Evolutionary conservation across 257 asterid genomes (phyloP).

Genomic region (Solanum stenotomum): DNA sequence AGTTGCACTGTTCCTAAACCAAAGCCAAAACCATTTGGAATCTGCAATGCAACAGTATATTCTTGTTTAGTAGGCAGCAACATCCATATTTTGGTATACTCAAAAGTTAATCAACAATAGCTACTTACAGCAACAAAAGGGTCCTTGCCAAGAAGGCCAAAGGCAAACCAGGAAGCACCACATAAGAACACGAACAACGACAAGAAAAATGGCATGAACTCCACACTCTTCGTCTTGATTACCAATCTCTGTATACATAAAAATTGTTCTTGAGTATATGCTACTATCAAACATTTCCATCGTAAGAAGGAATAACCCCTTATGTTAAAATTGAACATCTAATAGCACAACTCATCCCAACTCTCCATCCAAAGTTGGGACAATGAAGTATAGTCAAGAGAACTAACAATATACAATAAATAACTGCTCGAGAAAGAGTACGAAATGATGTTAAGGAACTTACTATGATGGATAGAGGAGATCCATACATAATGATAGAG

Average conservation of each 20-base stretch:
- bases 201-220: conserved; percentile 78
- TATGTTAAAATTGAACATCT: neutral
- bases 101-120: neutral
- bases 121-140: conserved; percentile 73
- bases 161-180: conserved; percentile 74
- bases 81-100: neutral
- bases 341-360: neutral
- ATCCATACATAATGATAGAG: conserved; percentile 82
- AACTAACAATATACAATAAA: neutral
- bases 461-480: conserved; percentile 72
- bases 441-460: neutral
- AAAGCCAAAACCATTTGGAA: conserved; percentile 73
- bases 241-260: conserved; percentile 54
- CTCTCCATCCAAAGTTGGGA: neutral
- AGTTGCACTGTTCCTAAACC: conserved; percentile 70
- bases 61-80: neutral
- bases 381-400: neutral
- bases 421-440: neutral
- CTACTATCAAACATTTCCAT: neutral
- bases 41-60: conserved; percentile 21
- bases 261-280: neutral
- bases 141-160: conserved; percentile 69
- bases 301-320: neutral
- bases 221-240: conserved; percentile 75
- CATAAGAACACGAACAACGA: conserved; percentile 65